Percentiles rank a stretch among this genome's conserved stretches.
These are phyloP conservation scores for Inonotus hispidus DNA, from an alignment of 1,284 basidiomycete genomes.

Conservation along the genomic window DNA sequence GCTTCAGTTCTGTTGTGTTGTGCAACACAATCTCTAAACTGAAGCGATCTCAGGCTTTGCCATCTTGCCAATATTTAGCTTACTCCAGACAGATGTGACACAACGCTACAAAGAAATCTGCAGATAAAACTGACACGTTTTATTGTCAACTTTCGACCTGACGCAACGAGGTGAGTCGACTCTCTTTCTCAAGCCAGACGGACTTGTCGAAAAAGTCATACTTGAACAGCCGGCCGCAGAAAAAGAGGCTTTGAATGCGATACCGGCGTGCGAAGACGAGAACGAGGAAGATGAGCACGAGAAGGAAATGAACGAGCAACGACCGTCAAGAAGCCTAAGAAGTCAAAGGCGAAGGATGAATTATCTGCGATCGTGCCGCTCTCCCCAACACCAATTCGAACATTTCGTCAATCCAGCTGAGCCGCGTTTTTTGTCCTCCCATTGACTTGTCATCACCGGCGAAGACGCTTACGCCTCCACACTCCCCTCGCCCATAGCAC, in stretches of 20 bases:
- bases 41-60: conserved; percentile 47
- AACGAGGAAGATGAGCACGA: conserved; percentile 28
- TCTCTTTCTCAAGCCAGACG: conserved; percentile 66
- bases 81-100: conserved; percentile 53
- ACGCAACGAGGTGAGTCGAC: conserved; percentile 72
- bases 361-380: conserved; percentile 40
- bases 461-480: conserved; percentile 49
- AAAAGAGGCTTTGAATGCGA: conserved; percentile 20
- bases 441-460: conserved; percentile 65
- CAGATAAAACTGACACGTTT: conserved; percentile 55
- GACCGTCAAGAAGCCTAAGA: conserved; percentile 41
- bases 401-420: conserved; percentile 56
- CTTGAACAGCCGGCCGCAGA: conserved; percentile 44
- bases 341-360: conserved; percentile 26
- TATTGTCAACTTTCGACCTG: conserved; percentile 80
- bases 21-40: conserved; percentile 15
- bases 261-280: conserved; percentile 20
- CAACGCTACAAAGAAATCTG: conserved; percentile 24
- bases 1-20: background rate
- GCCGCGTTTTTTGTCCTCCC: conserved; percentile 76
- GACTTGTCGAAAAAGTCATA: conserved; percentile 69
- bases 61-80: conserved; percentile 48
- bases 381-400: conserved; percentile 50
- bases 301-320: conserved; percentile 23
- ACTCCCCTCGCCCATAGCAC: conserved; percentile 56